Conservation (phyloP, 257 asterid genomes). For the Perilla frutescens region DNA sequence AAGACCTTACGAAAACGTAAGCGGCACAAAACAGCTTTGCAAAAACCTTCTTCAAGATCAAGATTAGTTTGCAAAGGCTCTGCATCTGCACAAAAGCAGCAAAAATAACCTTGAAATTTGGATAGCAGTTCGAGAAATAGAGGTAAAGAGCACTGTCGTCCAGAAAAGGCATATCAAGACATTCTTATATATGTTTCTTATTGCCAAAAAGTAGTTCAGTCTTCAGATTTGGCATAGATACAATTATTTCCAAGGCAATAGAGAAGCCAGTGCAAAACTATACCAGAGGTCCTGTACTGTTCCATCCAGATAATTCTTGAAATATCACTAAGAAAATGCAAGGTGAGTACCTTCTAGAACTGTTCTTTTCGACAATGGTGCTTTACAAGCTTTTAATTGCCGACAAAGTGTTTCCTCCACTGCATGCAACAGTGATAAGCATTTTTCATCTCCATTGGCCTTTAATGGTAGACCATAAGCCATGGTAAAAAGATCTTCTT, state of each 20-base stretch:
- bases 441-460: slow-evolving; percentile 91
- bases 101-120: slow-evolving; percentile 33
- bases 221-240: slow-evolving; percentile 13
- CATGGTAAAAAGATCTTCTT: slow-evolving; percentile 93
- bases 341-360: slow-evolving; percentile 68
- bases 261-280: slow-evolving; percentile 26
- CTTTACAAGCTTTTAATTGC: slow-evolving; percentile 90
- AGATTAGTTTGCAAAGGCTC: slow-evolving; percentile 84
- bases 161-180: background rate
- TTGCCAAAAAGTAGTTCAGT: slow-evolving; percentile 6
- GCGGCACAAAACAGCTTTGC: slow-evolving; percentile 92
- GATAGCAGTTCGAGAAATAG: slow-evolving; percentile 1
- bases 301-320: slow-evolving; percentile 17
- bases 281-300: slow-evolving; percentile 3
- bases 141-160: background rate
- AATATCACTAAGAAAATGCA: slow-evolving; percentile 25
- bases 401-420: slow-evolving; percentile 94
- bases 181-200: background rate
- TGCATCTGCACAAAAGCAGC: slow-evolving; percentile 64
- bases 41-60: slow-evolving; percentile 94
- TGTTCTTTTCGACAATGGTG: slow-evolving; percentile 65
- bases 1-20: slow-evolving; percentile 99
- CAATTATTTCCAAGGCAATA: slow-evolving; percentile 22
- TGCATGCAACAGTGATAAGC: slow-evolving; percentile 87
- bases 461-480: slow-evolving; percentile 89